These are phyloP conservation scores for Boeremia lycopersici DNA, from an alignment of 2,329 filamentous ascomycete genomes.

Conservation along the genomic window DNA sequence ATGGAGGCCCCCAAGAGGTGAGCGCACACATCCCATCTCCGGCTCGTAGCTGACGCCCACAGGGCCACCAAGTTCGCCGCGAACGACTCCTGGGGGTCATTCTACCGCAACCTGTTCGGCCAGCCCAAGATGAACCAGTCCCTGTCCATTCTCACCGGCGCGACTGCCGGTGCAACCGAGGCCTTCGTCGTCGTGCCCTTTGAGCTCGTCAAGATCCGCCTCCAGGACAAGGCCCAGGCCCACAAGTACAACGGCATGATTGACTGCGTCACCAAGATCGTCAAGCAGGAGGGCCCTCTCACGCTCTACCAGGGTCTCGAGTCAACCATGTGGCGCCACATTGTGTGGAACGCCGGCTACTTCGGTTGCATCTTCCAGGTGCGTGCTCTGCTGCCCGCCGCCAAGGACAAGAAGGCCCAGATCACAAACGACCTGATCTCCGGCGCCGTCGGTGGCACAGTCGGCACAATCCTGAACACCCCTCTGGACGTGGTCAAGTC, in stretches of 20 bases:
- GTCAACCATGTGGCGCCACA: constrained; percentile 94
- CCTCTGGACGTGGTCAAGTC: constrained; percentile 98
- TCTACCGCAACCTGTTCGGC: constrained; percentile 89
- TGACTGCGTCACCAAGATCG: constrained; percentile 80
- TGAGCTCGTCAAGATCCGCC: constrained; percentile 96
- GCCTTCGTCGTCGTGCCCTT: constrained; percentile 97
- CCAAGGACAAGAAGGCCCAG: constrained; percentile 79
- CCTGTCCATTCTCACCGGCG: constrained; percentile 90
- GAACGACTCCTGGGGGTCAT: constrained; percentile 96
- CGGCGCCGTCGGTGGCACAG: constrained; percentile 84
- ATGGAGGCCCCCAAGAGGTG: constrained; percentile 93
- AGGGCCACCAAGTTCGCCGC: constrained; percentile 98
- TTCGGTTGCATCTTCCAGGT: constrained; percentile 99
- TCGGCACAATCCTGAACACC: constrained; percentile 91
- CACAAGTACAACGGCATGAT: constrained; percentile 84
- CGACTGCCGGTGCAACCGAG: constrained; percentile 93
- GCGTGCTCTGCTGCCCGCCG: constrained; percentile 78
- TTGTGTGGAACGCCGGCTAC: constrained; percentile 93
- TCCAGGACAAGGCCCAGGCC: constrained; percentile 93
- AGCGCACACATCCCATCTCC: background rate
- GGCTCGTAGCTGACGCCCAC: constrained; percentile 11
- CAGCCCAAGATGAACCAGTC: constrained; percentile 87
- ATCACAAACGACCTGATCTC: constrained; percentile 87
- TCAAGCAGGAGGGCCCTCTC: constrained; percentile 80
- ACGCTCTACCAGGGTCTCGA: constrained; percentile 97